Base-by-base conservation (phyloP, 441 rosid genomes). In the Codiaeum variegatum region DNA sequence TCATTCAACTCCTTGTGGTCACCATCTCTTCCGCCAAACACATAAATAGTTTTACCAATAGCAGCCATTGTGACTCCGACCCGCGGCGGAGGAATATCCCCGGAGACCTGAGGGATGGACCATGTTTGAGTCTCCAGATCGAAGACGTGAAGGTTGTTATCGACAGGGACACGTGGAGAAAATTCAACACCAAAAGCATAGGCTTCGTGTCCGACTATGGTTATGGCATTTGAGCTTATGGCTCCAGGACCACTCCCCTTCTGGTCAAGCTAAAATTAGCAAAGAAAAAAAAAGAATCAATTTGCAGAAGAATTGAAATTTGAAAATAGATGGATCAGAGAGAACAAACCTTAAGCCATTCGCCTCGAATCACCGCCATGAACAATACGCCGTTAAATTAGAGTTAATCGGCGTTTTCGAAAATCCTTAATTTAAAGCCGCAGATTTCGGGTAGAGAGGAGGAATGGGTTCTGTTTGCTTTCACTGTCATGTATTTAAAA, bases 101-200 rank as follows among this genome's bases (percentile, higher is more conserved):
- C 97, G 19, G 93, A 79, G 67, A 78, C 86, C 16, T 76, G 78
- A 0, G 85, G 88, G 59, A 88, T 66, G 0, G 93, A 85, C 98
- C 97, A 90, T 15, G 91, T 79, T 44, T 62, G 71, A 75, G 83
- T 75, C 60, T 81, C 32, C 70, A 94, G 88, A 80, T 94, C 92
- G 42, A 91, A 89, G 59, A 85, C 84, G 28, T 91, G 77, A 68
- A 94, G 89, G 3, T 83, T 68, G 89, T 90, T 88, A 85, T 94
- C 97, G 1, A 94, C 94, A 0, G 98, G 97, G 77, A 90, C 95
- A 51, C 98, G 92, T 0, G 97, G 98, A 5, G 77, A 36, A 71
- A 86, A 87, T 76, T 94, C 98, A 4, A 97, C 97, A 3, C 97
- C 97, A 29, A 94, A 92, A 42, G 88, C 89, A n/a, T 91, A 90